Conservation (phyloP, 305 asterid genomes). For the Fraxinus velutina region DNA sequence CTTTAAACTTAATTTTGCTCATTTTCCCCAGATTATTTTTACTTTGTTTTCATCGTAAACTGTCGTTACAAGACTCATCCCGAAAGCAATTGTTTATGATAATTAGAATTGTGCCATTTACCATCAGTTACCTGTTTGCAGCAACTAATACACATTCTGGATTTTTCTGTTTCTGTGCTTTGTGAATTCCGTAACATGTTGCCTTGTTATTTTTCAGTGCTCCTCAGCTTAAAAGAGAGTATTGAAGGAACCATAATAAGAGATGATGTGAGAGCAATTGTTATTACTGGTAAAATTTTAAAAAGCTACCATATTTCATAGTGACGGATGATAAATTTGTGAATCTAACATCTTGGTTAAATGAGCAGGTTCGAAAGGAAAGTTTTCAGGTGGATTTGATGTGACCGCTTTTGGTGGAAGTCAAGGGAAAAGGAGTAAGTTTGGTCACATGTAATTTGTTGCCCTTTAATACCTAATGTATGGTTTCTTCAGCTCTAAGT, state of each 20-base stretch:
- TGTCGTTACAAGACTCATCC: not conserved
- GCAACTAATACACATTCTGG: not conserved
- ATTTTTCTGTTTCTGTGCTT: not conserved
- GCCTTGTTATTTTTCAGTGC: constrained; percentile 29
- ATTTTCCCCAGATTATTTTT: not conserved
- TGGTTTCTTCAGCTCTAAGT: constrained; percentile 17
- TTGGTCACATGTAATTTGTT: constrained; percentile 15
- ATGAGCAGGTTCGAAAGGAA: constrained; percentile 38
- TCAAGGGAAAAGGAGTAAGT: constrained; percentile 37
- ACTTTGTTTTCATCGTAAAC: not conserved
- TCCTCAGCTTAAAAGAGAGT: constrained; percentile 41
- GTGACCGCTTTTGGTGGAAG: constrained; percentile 43
- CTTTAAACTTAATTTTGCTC: not conserved
- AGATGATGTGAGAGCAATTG: constrained; percentile 54
- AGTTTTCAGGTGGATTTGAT: constrained; percentile 53
- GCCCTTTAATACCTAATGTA: constrained; percentile 4
- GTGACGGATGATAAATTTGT: constrained; percentile 3
- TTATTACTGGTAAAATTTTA: constrained; percentile 35
- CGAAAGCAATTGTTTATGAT: not conserved
- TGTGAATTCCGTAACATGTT: not conserved
- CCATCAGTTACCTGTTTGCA: not conserved
- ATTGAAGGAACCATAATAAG: constrained; percentile 36
- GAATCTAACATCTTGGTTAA: not conserved
- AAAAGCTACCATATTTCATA: not conserved
- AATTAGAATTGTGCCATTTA: not conserved